Evolutionary conservation across 345 rosid species (phyloP).

Genomic region (Syzygium aromaticum): DNA sequence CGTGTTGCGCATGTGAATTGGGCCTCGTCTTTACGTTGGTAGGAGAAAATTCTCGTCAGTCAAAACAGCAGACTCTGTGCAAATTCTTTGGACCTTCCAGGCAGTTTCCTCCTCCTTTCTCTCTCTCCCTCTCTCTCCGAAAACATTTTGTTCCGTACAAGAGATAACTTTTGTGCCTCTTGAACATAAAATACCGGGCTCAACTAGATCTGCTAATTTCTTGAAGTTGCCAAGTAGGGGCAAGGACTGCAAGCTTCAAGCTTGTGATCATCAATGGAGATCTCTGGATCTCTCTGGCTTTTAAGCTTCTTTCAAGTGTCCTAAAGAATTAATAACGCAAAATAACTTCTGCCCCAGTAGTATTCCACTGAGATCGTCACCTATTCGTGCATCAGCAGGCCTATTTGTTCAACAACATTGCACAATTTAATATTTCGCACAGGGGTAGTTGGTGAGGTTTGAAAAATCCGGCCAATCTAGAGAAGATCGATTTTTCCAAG

Average conservation of each 20-base stretch:
- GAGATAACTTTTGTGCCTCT: not conserved
- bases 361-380: not conserved
- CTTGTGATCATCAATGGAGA: not conserved
- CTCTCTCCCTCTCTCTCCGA: not conserved
- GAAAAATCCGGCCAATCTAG: slow-evolving; percentile 11
- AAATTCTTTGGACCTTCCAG: not conserved
- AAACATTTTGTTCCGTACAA: not conserved
- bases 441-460: slow-evolving; percentile 10
- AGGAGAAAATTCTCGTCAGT: not conserved
- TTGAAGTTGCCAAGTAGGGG: not conserved
- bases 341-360: not conserved
- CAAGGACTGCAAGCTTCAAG: not conserved
- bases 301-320: not conserved
- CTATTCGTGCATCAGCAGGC: not conserved
- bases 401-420: not conserved
- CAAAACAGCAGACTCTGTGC: not conserved
- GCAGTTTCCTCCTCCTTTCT: not conserved
- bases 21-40: not conserved
- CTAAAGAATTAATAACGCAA: not conserved
- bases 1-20: not conserved
- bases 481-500: not conserved
- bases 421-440: not conserved
- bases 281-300: not conserved
- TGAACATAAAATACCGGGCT: not conserved
- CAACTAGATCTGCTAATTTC: not conserved